Evolutionary conservation across 2,329 filamentous ascomycete genomes (phyloP).

Genomic region (Cercospora zeae-maydis): DNA sequence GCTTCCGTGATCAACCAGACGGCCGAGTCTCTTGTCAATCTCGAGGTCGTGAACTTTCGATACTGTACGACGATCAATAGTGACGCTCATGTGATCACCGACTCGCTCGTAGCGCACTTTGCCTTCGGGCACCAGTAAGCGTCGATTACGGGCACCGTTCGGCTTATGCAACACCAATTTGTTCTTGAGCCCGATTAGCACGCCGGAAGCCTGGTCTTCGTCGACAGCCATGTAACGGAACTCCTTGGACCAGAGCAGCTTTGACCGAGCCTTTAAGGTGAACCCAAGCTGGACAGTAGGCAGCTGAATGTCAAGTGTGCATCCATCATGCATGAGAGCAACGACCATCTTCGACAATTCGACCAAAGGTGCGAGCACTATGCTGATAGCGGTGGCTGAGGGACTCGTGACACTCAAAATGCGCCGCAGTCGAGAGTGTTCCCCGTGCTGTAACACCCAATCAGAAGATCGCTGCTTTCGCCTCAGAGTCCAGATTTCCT

Average conservation of each 20-base stretch:
- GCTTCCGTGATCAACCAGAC: conserved; percentile 54
- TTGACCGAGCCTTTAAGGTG: background rate
- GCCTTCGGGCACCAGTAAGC: conserved; percentile 50
- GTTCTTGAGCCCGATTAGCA: conserved; percentile 57
- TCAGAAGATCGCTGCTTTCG: conserved; percentile 42
- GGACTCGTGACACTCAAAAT: conserved; percentile 14
- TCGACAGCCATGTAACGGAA: conserved; percentile 37
- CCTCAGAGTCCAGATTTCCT: conserved; percentile 19
- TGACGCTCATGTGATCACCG: conserved; percentile 45
- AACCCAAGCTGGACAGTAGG: conserved; percentile 28
- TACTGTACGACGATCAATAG: conserved; percentile 40
- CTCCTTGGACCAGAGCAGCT: conserved; percentile 3
- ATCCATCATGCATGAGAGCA: conserved; percentile 1
- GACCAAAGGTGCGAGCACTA: conserved; percentile 42
- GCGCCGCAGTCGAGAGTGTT: background rate
- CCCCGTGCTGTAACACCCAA: conserved; percentile 37
- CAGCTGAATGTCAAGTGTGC: conserved; percentile 23
- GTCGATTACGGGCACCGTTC: conserved; percentile 30
- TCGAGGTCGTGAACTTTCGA: conserved; percentile 53
- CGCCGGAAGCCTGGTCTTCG: conserved; percentile 56
- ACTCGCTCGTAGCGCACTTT: conserved; percentile 33
- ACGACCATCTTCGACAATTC: conserved; percentile 16
- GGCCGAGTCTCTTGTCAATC: conserved; percentile 55
- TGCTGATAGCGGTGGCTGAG: conserved; percentile 49
- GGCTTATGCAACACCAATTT: conserved; percentile 50